A percentile compares a stretch with the other conserved stretches of the same genome.
Evolutionary conservation across 1,284 basidiomycete species (phyloP).

Genomic region (Peniophora sp.): DNA sequence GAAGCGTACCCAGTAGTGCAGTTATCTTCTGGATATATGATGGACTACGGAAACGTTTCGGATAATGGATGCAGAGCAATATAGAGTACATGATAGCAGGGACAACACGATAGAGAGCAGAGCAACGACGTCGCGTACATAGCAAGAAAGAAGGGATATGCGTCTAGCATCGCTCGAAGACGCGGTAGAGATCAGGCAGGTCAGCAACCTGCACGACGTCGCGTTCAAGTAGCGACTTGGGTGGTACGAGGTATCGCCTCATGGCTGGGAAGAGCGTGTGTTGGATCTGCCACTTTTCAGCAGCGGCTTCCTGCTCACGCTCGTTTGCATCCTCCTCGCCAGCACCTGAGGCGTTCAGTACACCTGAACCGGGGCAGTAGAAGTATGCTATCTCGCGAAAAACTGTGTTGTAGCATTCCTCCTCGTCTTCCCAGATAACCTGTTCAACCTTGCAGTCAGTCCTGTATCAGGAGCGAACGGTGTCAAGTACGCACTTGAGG

Average conservation of each 20-base stretch:
- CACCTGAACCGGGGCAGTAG: slow-evolving; percentile 58
- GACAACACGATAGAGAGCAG: too few relatives aligned
- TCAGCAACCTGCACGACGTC: slow-evolving; percentile 84
- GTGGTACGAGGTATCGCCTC: slow-evolving; percentile 65
- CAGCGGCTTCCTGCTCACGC: slow-evolving; percentile 13
- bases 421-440: slow-evolving; percentile 86
- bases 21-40: slow-evolving; percentile 91
- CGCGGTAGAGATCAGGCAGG: slow-evolving; percentile 82
- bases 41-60: slow-evolving; percentile 56
- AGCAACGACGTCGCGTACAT: too few relatives aligned
- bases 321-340: neutral
- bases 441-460: slow-evolving; percentile 22
- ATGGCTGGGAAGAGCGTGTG: slow-evolving; percentile 83
- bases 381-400: slow-evolving; percentile 88
- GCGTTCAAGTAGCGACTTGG: slow-evolving; percentile 59
- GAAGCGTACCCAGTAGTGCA: slow-evolving; percentile 85
- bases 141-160: neutral
- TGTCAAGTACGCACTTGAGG: slow-evolving; percentile 57
- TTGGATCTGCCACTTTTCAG: slow-evolving; percentile 76
- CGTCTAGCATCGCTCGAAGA: slow-evolving; percentile 82
- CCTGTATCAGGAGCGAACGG: slow-evolving; percentile 9
- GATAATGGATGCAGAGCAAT: slow-evolving; percentile 13
- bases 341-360: slow-evolving; percentile 16
- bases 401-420: slow-evolving; percentile 80
- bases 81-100: too few relatives aligned